Conservation (phyloP, 176 grass and related monocot genomes). For the Alloteropsis semialata region DNA sequence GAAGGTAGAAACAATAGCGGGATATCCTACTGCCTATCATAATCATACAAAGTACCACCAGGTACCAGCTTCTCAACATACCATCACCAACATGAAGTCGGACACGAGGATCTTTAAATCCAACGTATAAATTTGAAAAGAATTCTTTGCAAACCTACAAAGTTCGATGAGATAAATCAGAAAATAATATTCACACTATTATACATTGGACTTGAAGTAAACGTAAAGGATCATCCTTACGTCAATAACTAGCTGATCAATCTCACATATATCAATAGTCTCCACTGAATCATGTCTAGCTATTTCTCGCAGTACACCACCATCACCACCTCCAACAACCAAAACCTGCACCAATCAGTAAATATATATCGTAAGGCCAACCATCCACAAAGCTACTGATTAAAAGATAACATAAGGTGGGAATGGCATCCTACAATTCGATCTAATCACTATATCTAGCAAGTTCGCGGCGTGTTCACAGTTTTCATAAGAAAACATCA, state of each 20-base stretch:
- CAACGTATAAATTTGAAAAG: conserved; percentile 70
- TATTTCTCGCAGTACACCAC: conserved; percentile 83
- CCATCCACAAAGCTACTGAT: not conserved
- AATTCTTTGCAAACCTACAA: conserved; percentile 82
- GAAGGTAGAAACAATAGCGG: not conserved
- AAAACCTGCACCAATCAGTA: conserved; percentile 58
- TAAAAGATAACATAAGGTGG: not conserved
- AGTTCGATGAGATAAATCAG: not conserved
- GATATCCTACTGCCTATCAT: not conserved
- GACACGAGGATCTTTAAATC: conserved; percentile 86
- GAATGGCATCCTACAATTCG: not conserved
- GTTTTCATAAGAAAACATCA: not conserved
- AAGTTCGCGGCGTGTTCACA: not conserved
- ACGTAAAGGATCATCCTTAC: conserved; percentile 41
- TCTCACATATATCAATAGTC: conserved; percentile 91
- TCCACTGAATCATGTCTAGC: conserved; percentile 79
- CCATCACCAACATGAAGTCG: conserved; percentile 84
- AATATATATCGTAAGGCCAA: not conserved
- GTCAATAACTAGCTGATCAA: conserved; percentile 89
- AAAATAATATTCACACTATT: not conserved
- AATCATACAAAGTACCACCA: not conserved
- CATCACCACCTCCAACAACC: conserved; percentile 92
- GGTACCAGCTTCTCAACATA: conserved; percentile 40
- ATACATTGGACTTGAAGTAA: not conserved
- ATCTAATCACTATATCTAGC: not conserved